A percentile compares a stretch with the other conserved stretches of the same genome.
Evolutionary conservation across 116 monocot species (phyloP).

Genomic region (Posidonia oceanica): DNA sequence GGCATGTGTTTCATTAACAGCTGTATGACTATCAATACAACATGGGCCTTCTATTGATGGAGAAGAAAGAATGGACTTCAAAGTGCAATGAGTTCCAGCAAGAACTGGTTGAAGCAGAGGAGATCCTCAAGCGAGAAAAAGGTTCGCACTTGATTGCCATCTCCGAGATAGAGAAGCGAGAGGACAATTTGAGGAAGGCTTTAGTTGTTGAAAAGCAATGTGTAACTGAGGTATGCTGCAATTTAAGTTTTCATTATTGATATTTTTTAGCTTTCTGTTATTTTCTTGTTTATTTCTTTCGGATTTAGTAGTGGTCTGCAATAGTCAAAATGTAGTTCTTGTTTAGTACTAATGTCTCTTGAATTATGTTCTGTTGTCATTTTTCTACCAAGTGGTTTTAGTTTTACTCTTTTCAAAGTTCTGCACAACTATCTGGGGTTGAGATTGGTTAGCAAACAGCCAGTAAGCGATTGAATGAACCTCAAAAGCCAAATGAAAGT

Average conservation of each 20-base stretch:
- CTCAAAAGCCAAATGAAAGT: no score
- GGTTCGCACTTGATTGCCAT: constrained; percentile 43
- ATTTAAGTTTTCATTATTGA: not conserved
- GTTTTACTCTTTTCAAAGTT: no score
- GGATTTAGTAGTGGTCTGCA: no score
- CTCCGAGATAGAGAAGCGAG: constrained; percentile 61
- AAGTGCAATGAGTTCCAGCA: constrained; percentile 47
- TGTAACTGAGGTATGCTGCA: constrained; percentile 50
- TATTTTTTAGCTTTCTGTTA: no score
- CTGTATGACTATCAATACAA: constrained; percentile 85
- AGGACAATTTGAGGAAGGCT: constrained; percentile 62
- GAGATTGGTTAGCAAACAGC: no score
- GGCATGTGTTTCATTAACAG: constrained; percentile 21
- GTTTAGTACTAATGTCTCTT: no score
- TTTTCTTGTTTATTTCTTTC: not conserved
- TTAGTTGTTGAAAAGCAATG: constrained; percentile 79
- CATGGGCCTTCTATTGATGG: constrained; percentile 89
- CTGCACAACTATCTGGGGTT: no score
- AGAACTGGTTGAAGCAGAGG: constrained; percentile 40
- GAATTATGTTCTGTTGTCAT: no score
- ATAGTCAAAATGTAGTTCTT: no score
- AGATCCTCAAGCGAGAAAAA: constrained; percentile 65
- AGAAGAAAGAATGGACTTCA: constrained; percentile 74
- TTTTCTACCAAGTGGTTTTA: no score
- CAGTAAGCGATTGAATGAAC: no score